Evolutionary conservation across 208 protist species (phyloP), one percentile per base, ranked within the genome.

Genomic region (Leishmania gerbilli): DNA sequence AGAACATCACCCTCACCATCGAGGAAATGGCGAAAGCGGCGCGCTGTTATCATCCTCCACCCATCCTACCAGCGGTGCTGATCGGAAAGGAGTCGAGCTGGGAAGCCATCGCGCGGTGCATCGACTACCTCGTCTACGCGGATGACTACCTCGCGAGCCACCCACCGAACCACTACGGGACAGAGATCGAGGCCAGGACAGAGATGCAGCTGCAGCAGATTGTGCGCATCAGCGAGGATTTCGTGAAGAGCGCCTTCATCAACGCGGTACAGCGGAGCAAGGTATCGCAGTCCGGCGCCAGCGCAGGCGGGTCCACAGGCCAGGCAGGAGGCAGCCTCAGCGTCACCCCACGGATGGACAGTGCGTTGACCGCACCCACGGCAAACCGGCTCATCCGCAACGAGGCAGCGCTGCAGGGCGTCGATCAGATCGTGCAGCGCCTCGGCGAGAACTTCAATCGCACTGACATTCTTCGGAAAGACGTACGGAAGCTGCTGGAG

Each of bases 111-210:
- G 87, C 88, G 42, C 89, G 90, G 17, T 95, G 91, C 79, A 91
- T 96, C 62, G 94, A 97, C 83, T 95, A 97, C 78, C 87, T 97
- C 4, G 92, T 97, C n/a, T 97, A 94, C 85, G 88, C 94, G 8
- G 87, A 95, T 47, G 90, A 91, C 79, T 96, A 97, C 75, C 87
- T 97, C 3, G 84, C 83, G 7, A 92, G 90, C 13, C 91, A 97
- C 84, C 90, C 92, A 71, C 79, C 88, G 31, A 96, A 94, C 79
- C 47, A 77, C 5, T 95, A 92, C 72, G 90, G 82, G 17, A 80
- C 87, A 47, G 86, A 90, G 76, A 93, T 95, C 62, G 82, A 85
- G 64, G 83, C 79, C 0, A 87, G 87, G 42, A 88, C 88, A 27
- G 77, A 82, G 68, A 69, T 75, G 42, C 89, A 95, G 62, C 76